Evolutionary conservation across 2,329 filamentous ascomycete species (phyloP).

Genomic region (Penicillium verrucosum): DNA sequence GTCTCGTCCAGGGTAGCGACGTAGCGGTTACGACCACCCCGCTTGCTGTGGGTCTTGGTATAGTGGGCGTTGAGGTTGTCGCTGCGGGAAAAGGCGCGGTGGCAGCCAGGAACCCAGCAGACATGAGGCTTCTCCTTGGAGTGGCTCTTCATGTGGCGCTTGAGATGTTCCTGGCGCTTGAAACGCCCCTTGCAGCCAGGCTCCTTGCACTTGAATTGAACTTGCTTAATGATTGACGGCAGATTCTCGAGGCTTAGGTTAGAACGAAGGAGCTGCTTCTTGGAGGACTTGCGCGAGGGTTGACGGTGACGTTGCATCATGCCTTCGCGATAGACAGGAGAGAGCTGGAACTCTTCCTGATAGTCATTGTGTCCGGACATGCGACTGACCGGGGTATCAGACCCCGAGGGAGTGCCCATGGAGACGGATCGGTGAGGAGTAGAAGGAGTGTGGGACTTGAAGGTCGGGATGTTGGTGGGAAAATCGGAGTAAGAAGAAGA

Average conservation of each 20-base stretch:
- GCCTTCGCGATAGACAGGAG: slow-evolving; percentile 33
- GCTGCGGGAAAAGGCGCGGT: slow-evolving; percentile 42
- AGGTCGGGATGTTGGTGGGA: slow-evolving; percentile 31
- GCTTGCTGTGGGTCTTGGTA: slow-evolving; percentile 47
- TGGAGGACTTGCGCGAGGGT: slow-evolving; percentile 35
- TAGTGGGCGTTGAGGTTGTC: slow-evolving; percentile 48
- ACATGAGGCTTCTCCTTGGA: slow-evolving; percentile 44
- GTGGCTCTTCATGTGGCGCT: slow-evolving; percentile 49
- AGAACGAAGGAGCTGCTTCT: slow-evolving; percentile 29
- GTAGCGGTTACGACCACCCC: slow-evolving; percentile 45
- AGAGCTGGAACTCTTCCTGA: slow-evolving; percentile 35
- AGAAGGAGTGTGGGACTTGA: slow-evolving; percentile 37
- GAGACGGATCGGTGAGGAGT: slow-evolving; percentile 38
- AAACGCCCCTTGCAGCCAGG: slow-evolving; percentile 47
- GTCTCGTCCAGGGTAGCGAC: slow-evolving; percentile 45
- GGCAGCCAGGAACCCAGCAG: slow-evolving; percentile 45
- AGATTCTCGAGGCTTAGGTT: slow-evolving; percentile 37
- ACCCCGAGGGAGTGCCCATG: slow-evolving; percentile 34
- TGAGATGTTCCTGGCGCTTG: slow-evolving; percentile 50
- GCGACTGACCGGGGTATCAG: slow-evolving; percentile 36
- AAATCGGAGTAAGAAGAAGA: slow-evolving; percentile 40
- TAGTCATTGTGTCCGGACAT: slow-evolving; percentile 37
- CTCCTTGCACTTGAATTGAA: slow-evolving; percentile 43
- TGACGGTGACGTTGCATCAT: slow-evolving; percentile 32
- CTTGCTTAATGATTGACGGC: slow-evolving; percentile 40